These are phyloP conservation scores for Immersiporthe knoxdaviesiana DNA, from an alignment of 2,329 filamentous ascomycete species.

Conservation along the genomic window DNA sequence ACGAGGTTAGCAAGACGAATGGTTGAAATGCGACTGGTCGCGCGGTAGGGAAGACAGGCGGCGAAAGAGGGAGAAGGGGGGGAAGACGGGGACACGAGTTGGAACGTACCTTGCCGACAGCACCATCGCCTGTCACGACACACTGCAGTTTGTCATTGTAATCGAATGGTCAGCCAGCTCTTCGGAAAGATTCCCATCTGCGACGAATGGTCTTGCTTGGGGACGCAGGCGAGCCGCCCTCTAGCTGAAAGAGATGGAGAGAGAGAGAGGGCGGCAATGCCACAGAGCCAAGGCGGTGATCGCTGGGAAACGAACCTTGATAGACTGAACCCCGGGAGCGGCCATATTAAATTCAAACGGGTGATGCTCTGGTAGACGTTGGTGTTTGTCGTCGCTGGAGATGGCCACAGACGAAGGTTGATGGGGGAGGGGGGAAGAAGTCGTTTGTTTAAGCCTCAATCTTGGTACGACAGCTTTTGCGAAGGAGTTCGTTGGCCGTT, in stretches of 20 bases:
- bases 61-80: background rate
- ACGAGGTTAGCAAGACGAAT: conserved; percentile 16
- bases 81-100: background rate
- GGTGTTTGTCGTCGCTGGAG: background rate
- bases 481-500: background rate
- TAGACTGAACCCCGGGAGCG: conserved; percentile 82
- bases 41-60: background rate
- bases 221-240: background rate
- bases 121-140: conserved; percentile 98
- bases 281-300: conserved; percentile 23
- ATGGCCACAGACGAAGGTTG: conserved; percentile 3
- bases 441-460: conserved; percentile 4
- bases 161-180: conserved; percentile 41
- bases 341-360: conserved; percentile 66
- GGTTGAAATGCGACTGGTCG: background rate
- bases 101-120: conserved; percentile 88
- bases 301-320: conserved; percentile 69
- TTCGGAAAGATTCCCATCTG: background rate
- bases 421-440: background rate
- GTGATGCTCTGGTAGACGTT: conserved; percentile 13
- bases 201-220: conserved; percentile 1
- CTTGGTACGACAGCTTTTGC: background rate
- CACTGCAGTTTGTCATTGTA: conserved; percentile 64
- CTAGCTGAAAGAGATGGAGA: background rate
- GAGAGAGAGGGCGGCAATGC: background rate